Conservation (phyloP, 257 asterid species). For the Fraxinus americana region DNA sequence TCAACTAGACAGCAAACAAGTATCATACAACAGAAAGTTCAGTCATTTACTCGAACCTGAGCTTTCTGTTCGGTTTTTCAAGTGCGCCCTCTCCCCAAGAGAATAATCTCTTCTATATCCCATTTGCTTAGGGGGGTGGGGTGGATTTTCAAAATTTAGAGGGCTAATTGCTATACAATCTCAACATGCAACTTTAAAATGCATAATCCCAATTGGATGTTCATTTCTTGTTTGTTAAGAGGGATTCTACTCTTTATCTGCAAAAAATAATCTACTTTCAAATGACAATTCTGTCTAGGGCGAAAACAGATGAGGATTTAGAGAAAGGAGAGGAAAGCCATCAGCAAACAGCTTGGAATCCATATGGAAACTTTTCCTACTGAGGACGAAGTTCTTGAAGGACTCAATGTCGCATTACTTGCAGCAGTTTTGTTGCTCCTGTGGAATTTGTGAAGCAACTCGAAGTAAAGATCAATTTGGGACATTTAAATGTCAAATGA, state of each 20-base stretch:
- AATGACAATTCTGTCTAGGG: neutral
- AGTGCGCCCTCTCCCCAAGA: neutral
- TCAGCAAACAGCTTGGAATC: constrained; percentile 37
- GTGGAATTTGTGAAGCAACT: constrained; percentile 20
- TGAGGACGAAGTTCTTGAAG: constrained; percentile 55
- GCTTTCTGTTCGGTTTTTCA: neutral
- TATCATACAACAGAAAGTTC: neutral
- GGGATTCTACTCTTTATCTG: neutral
- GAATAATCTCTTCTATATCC: neutral
- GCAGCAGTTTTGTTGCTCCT: constrained; percentile 67
- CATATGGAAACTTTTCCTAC: constrained; percentile 12
- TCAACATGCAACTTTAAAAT: neutral
- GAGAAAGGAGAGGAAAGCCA: constrained; percentile 43
- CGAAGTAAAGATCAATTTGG: neutral
- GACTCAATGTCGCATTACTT: constrained; percentile 40
- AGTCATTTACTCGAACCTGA: neutral
- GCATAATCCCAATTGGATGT: neutral
- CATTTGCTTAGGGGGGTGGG: neutral
- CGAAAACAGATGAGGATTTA: neutral
- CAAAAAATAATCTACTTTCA: neutral
- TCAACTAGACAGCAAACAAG: neutral
- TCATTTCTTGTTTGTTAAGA: neutral
- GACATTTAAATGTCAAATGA: neutral
- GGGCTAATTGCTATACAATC: neutral
- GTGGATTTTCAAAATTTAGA: neutral